Percentiles rank a stretch among this genome's conserved stretches.
Evolutionary conservation across 768 basidiomycete genomes (phyloP).

Genomic region (Baorangia bicolor): DNA sequence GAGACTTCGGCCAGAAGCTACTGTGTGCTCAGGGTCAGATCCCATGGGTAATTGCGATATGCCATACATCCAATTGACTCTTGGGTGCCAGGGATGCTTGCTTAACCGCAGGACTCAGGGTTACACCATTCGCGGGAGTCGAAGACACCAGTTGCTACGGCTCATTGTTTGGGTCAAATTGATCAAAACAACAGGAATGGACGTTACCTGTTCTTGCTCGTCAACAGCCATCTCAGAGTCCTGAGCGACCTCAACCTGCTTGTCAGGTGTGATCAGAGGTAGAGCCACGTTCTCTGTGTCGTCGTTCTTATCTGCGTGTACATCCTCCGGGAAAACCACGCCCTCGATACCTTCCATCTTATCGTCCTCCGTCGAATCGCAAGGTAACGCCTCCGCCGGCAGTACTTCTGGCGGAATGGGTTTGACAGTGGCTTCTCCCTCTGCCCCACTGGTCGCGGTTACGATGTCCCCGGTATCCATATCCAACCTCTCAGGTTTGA

Average conservation of each 20-base stretch:
- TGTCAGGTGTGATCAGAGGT: constrained; percentile 1
- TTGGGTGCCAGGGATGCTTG: constrained; percentile 17
- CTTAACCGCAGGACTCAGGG: constrained; percentile 11
- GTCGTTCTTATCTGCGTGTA: background rate
- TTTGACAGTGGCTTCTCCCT: background rate
- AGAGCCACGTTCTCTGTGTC: background rate
- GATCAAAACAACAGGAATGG: background rate
- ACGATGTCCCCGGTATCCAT: background rate
- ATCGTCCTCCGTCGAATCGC: constrained; percentile 3
- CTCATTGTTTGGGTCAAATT: background rate
- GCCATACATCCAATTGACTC: constrained; percentile 30
- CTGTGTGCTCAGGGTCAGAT: constrained; percentile 18
- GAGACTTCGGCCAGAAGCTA: constrained; percentile 31
- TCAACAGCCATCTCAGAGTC: constrained; percentile 18
- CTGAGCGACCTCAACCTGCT: background rate
- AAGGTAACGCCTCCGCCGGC: background rate
- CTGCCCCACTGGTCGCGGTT: background rate
- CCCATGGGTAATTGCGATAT: constrained; percentile 6
- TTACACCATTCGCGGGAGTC: background rate
- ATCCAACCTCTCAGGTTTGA: constrained; percentile 11
- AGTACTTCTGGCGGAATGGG: background rate
- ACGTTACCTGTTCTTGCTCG: constrained; percentile 23
- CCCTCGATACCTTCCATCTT: constrained; percentile 23
- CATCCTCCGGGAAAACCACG: background rate
- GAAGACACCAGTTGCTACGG: constrained; percentile 4